Evolutionary conservation across 2,329 filamentous ascomycete genomes (phyloP).

Genomic region (Falciphora oryzae): DNA sequence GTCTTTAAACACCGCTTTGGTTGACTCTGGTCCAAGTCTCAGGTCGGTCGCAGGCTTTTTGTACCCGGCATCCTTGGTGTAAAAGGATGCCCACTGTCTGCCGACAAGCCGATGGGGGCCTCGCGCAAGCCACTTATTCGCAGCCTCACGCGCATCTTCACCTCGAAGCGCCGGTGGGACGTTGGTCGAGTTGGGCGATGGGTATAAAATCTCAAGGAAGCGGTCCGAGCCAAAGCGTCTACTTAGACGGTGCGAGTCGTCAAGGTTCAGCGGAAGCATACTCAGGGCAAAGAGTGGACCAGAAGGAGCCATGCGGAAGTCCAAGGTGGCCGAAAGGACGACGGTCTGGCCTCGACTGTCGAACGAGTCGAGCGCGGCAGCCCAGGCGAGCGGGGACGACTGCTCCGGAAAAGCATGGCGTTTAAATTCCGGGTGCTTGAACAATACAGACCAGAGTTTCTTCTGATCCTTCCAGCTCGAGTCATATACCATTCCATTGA

Average conservation of each 20-base stretch:
- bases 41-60: constrained; percentile 33
- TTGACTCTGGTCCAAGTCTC: constrained; percentile 21
- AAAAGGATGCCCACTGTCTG: constrained; percentile 44
- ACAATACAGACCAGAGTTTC: constrained; percentile 36
- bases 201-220: constrained; percentile 51
- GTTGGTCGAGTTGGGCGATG: constrained; percentile 30
- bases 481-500: constrained; percentile 29
- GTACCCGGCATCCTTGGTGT: constrained; percentile 28
- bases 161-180: constrained; percentile 25
- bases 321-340: constrained; percentile 36
- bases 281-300: constrained; percentile 40
- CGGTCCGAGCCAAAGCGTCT: constrained; percentile 53
- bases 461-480: constrained; percentile 38
- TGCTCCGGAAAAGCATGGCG: constrained; percentile 43
- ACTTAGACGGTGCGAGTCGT: constrained; percentile 43
- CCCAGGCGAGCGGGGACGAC: constrained; percentile 40
- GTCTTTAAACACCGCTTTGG: constrained; percentile 30
- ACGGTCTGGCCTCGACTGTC: constrained; percentile 31
- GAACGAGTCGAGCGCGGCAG: constrained; percentile 32
- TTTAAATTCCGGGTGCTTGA: constrained; percentile 31
- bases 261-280: constrained; percentile 42
- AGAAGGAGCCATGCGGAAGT: constrained; percentile 25
- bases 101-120: constrained; percentile 38
- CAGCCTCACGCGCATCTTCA: constrained; percentile 25
- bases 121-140: constrained; percentile 36